These are phyloP conservation scores for Ogataea saltuana DNA, from an alignment of 805 yeast genomes.

Conservation along the genomic window DNA sequence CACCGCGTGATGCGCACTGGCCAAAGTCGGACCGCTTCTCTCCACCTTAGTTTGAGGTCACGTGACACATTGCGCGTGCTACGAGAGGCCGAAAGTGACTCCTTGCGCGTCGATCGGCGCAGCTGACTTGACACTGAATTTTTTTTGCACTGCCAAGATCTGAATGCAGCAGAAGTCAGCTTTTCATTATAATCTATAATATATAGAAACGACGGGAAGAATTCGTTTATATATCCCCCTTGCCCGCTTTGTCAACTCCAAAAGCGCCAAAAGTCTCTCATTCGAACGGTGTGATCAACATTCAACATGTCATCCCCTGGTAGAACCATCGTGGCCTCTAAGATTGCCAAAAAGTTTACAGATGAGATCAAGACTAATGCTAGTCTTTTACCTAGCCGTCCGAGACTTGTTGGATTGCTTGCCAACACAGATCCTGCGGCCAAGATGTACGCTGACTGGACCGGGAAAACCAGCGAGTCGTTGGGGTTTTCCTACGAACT, in stretches of 20 bases:
- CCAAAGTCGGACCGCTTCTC: constrained; percentile 7
- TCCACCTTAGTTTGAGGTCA: constrained; percentile 3
- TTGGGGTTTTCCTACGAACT: constrained; percentile 86
- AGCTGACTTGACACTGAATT: too few species aligned
- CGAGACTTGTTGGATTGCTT: constrained; percentile 84
- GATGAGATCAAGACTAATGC: constrained; percentile 70
- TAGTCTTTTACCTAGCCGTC: constrained; percentile 50
- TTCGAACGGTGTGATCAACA: constrained; percentile 1
- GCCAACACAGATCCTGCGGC: constrained; percentile 97
- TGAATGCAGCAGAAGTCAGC: constrained; percentile 6
- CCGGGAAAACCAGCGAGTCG: constrained; percentile 83
- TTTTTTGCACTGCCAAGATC: constrained; percentile 7
- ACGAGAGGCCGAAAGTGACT: neutral
- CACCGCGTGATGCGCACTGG: neutral
- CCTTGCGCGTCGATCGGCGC: too few species aligned
- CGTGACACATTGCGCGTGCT: neutral
- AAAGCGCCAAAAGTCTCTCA: too few species aligned
- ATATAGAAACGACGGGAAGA: too few species aligned
- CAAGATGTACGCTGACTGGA: constrained; percentile 92
- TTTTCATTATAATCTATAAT: neutral
- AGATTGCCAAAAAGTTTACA: constrained; percentile 78
- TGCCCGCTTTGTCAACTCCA: too few species aligned
- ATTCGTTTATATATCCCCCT: too few species aligned
- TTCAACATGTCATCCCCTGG: constrained; percentile 46
- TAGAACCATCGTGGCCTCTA: constrained; percentile 82